Evolutionary conservation across 306 rosid species (phyloP).

Genomic region (Begonia loranthoides): DNA sequence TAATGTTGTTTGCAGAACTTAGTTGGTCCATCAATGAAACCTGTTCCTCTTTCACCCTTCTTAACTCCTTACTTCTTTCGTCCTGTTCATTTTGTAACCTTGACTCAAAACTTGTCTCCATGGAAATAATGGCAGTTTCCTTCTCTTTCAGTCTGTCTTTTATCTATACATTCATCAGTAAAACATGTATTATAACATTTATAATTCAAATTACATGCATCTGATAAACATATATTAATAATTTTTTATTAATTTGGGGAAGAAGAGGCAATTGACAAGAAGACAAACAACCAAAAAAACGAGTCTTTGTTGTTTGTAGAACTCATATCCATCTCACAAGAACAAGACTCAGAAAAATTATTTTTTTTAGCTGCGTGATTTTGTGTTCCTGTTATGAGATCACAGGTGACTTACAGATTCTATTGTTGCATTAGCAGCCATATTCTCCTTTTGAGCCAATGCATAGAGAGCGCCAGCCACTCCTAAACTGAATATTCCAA

Average conservation of each 20-base stretch:
- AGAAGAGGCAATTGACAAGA: no score
- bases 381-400: neutral
- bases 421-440: slow-evolving; percentile 27
- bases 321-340: no score
- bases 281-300: no score
- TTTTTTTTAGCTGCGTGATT: no score
- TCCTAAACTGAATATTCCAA: slow-evolving; percentile 60
- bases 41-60: slow-evolving; percentile 56
- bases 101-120: slow-evolving; percentile 47
- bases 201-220: no score
- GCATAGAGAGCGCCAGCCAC: slow-evolving; percentile 59
- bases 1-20: slow-evolving; percentile 34
- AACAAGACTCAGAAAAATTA: no score
- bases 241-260: no score
- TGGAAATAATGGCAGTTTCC: slow-evolving; percentile 43
- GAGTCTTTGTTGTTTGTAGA: no score
- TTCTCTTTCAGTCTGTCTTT: slow-evolving; percentile 51
- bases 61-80: slow-evolving; percentile 47
- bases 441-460: slow-evolving; percentile 46
- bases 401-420: slow-evolving; percentile 53
- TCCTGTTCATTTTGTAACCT: slow-evolving; percentile 51
- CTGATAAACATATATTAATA: no score
- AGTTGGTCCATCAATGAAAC: slow-evolving; percentile 36
- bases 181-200: no score
- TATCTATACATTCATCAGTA: slow-evolving; percentile 33